A percentile compares a stretch with the other conserved stretches of the same genome.
Conservation (phyloP, 1,284 basidiomycete genomes). For the Amylostereum areolatum region DNA sequence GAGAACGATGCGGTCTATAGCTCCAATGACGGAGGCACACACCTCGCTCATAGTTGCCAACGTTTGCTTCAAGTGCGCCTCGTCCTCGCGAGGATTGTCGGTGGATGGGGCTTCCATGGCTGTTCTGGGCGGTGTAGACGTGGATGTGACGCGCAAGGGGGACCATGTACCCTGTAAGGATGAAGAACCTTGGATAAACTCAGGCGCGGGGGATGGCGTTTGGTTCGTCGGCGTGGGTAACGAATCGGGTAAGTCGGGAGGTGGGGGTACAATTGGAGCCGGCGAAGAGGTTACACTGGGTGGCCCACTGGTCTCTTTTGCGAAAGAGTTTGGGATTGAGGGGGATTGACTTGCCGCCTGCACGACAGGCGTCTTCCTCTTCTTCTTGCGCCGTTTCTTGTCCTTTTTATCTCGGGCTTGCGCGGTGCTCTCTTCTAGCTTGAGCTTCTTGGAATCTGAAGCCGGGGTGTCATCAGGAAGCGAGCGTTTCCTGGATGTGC, state of each 20-base stretch:
- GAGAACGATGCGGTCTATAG: neutral
- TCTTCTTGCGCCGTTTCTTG: slow-evolving; percentile 22
- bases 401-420: slow-evolving; percentile 19
- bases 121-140: neutral
- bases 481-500: slow-evolving; percentile 10
- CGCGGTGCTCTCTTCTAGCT: slow-evolving; percentile 13
- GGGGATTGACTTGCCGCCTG: neutral
- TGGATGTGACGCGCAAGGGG: neutral
- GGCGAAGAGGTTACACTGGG: neutral
- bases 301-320: neutral
- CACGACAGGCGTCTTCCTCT: slow-evolving; percentile 17
- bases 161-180: too few relatives aligned
- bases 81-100: too few relatives aligned
- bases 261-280: neutral
- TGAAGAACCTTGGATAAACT: neutral
- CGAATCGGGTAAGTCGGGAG: neutral
- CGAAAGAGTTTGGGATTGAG: neutral
- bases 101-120: neutral
- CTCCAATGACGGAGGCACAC: slow-evolving; percentile 12
- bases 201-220: neutral
- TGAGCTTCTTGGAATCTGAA: slow-evolving; percentile 5
- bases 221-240: neutral
- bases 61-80: neutral
- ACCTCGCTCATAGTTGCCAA: slow-evolving; percentile 7
- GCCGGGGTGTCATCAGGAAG: neutral